Base-by-base conservation (phyloP, 805 yeast species). In the Nakazawaea wickerhamii region DNA sequence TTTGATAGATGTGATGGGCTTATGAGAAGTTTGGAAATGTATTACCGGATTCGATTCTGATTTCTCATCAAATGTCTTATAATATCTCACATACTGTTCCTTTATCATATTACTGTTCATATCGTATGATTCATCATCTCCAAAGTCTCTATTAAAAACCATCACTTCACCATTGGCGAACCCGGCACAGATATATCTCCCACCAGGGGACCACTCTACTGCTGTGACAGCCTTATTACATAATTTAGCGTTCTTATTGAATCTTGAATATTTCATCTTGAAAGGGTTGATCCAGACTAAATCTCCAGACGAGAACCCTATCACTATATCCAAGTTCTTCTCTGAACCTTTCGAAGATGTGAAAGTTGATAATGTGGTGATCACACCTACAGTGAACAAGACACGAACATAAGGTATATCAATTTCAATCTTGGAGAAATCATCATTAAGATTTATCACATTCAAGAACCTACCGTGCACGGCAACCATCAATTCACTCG, bases 231-330 rank as follows among this genome's bases (percentile, higher is more conserved):
- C 69, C 48, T 55, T 64, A 45, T 55, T 65, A 49, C 61, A 69
- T 45, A 59, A 56, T 46, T 55, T 64, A 6, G 76, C 78, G 44
- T 64, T 62, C 49, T 75, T 77, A 55, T 77, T 77, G 59, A 76
- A 60, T 32, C 81, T 65, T 20, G 72, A 55, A 55, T 74, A 77
- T 43, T 67, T 67, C 57, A 65, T 63, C 30, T 67, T 60, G 21
- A 65, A 58, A 8, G 81, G 72, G 48, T 81, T 84, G 27, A 80
- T 47, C 71, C 87, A 70, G 5, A 83, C 48, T 2, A 84, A 57
- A 50, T 80, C 87, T n/a, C 91, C 88, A 1, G 79, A 61, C 15
- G 81, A 74, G 48, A 79, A 72, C 1, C 91, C 93, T 15, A 81
- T 48, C 2, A 78, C 60, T 5, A 80, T 64, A 40, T 79, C 79